A percentile compares a stretch with the other conserved stretches of the same genome.
These are phyloP conservation scores for Colletotrichum godetiae DNA, from an alignment of 2,329 filamentous ascomycete genomes.

Conservation along the genomic window DNA sequence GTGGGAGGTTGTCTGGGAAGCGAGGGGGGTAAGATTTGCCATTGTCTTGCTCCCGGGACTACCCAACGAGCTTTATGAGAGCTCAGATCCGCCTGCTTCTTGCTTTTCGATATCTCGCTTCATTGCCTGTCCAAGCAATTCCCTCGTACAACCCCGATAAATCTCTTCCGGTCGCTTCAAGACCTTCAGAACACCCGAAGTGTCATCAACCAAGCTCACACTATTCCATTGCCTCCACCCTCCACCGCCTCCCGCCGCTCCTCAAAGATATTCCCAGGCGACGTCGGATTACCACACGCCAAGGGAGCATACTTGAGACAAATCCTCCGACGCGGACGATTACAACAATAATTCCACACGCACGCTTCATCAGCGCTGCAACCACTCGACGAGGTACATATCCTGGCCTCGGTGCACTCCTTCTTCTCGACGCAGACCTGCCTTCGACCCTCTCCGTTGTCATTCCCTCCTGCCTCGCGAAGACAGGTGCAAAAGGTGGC, in stretches of 20 bases:
- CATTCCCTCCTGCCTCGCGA: not conserved
- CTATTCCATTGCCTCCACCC: not conserved
- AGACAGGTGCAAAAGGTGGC: constrained; percentile 12
- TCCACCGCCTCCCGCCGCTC: not conserved
- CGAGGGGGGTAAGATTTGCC: not conserved
- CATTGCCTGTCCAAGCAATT: too few species aligned
- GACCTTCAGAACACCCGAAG: not conserved
- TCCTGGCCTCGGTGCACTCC: not conserved
- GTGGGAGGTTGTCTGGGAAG: not conserved
- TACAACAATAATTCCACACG: constrained; percentile 22
- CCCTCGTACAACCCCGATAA: too few species aligned
- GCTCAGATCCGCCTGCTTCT: not conserved
- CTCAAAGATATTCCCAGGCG: not conserved
- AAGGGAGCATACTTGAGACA: constrained; percentile 18
- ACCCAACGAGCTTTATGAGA: not conserved
- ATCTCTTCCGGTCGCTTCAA: too few species aligned
- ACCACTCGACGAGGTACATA: not conserved
- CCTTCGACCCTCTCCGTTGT: not conserved
- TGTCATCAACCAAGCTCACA: not conserved
- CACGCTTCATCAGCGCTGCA: constrained; percentile 20
- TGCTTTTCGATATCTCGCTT: not conserved
- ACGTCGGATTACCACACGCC: not conserved
- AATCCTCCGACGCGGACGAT: not conserved
- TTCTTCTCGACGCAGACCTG: constrained; percentile 15
- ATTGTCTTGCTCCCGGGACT: not conserved